Base-by-base conservation (phyloP, 2,329 filamentous ascomycete species). In the Dothistroma septosporum region DNA sequence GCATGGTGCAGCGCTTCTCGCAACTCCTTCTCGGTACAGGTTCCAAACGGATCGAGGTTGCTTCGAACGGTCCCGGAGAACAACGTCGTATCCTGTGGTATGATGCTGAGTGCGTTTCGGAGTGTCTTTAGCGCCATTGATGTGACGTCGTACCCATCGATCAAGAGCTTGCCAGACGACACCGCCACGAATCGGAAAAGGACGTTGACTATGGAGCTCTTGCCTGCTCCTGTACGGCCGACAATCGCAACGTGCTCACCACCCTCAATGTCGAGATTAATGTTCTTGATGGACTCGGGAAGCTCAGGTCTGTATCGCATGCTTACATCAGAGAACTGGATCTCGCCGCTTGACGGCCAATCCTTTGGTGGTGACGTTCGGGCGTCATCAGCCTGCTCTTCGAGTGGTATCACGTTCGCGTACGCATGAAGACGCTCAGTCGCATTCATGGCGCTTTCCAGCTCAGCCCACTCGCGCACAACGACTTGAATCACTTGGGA, bases 381-480 rank as follows among this genome's bases (percentile, higher is more conserved):
- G 61, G 92, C 86, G 58, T 91, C 86, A 46, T 96, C 84, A 46
- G 96, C 80, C 0, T 89, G 82, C 0, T 84, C 80, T 0, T 93
- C 92, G 77, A 99, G 94, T 74, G 97, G 93, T 69, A 97, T 93
- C 0, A 99, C 90, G 48, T 97, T 91, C 41, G 97, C 84, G 72
- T 97, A 99, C 74, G 99, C 93, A 79, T 96, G 95, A 72, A 99
- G 88, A 71, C 94, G 90, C 77, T 99, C 94, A 53, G 97, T 37
- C 10, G 33, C 10, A 37, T 37, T 37, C 33, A 37, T 37, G 10
- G 10, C 33, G 33, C 14, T 37, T 16, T 37, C 10, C 3, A 37
- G 10, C 10, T 37, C 33, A 11, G 33, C 33, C 10, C 10, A 37
- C 10, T 11, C 33, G 14, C 14, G 33, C 14, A 9, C 33, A 16